Base-by-base conservation (phyloP, 306 rosid genomes). In the Carpinus viminea region DNA sequence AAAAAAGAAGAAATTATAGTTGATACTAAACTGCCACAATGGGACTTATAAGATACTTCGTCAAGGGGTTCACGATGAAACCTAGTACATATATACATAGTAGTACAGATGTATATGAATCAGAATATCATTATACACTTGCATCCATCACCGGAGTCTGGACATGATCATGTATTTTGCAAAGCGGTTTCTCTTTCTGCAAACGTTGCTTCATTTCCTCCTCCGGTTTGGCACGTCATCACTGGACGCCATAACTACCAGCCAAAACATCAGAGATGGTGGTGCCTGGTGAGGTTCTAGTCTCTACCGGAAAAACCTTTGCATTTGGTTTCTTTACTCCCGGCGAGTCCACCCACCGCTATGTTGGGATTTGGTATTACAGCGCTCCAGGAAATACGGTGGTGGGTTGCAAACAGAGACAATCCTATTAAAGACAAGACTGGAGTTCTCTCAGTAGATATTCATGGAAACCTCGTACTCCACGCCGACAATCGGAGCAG, bases 281-380 rank as follows among this genome's bases (percentile, higher is more conserved):
- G 5, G 5, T 3, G 0, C 6, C 6, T 3, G 89, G 88, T 28
- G 84, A 81, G 36, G 81, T 85, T 55, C 68, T 90, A 76, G 73
- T 86, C 75, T 92, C 94, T 36, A 38, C 24, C 2, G 74, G 51
- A 7, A 82, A 80, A 21, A 88, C 72, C 13, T 93, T 90, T 48
- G 93, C 80, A 5, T 88, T 93, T 48, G 97, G 98, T 26, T 93
- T 91, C 85, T 93, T 93, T 74, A 86, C 80, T 57, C 86, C 83
- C 12, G 57, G 70, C n/a, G 76, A 77, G 68, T 91, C 98, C 9
- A 82, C 21, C 38, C 36, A 3, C 47, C 79, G 90, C 0, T 87
- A 84, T 24, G 70, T 88, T 5, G 97, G 94, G 55, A 86, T 93
- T 53, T 87, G 98, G 97, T 93, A 84, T 74, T 74, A 85, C 61